Percentiles rank a stretch among this genome's conserved stretches.
Conservation (phyloP, 345 rosid species). For the Populus simonii region DNA sequence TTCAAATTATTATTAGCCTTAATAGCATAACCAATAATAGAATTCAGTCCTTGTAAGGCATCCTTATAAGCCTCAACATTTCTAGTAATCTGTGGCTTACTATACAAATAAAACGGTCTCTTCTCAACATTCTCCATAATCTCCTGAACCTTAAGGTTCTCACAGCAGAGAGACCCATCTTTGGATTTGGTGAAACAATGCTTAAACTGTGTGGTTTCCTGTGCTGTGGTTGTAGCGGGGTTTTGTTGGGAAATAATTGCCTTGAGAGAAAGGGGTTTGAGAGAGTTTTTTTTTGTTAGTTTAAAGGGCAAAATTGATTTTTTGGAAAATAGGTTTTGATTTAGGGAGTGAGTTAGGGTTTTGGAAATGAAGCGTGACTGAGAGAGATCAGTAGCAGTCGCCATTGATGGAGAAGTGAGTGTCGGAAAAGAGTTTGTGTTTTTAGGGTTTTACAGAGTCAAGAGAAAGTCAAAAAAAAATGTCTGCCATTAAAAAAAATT, state of each 20-base stretch:
- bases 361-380: slow-evolving; percentile 34
- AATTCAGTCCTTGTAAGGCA: slow-evolving; percentile 63
- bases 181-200: slow-evolving; percentile 77
- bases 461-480: background rate
- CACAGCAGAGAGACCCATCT: slow-evolving; percentile 89
- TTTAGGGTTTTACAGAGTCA: background rate
- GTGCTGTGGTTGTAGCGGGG: slow-evolving; percentile 35
- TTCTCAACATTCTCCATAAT: slow-evolving; percentile 75
- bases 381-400: slow-evolving; percentile 33
- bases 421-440: background rate
- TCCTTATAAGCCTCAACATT: slow-evolving; percentile 75
- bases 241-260: slow-evolving; percentile 52
- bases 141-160: slow-evolving; percentile 72
- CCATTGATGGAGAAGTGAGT: slow-evolving; percentile 28
- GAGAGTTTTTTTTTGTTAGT: slow-evolving; percentile 19
- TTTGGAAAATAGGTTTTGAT: slow-evolving; percentile 39
- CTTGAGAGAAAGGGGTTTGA: slow-evolving; percentile 41
- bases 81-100: slow-evolving; percentile 84
- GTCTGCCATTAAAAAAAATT: background rate
- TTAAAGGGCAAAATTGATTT: slow-evolving; percentile 37
- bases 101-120: slow-evolving; percentile 84
- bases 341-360: slow-evolving; percentile 22
- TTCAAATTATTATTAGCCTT: slow-evolving; percentile 88
- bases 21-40: slow-evolving; percentile 86
- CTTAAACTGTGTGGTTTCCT: slow-evolving; percentile 32